phyloP scores from a whole-genome alignment of 306 rosid genomes.

The Hippophae gyantsensis region DNA sequence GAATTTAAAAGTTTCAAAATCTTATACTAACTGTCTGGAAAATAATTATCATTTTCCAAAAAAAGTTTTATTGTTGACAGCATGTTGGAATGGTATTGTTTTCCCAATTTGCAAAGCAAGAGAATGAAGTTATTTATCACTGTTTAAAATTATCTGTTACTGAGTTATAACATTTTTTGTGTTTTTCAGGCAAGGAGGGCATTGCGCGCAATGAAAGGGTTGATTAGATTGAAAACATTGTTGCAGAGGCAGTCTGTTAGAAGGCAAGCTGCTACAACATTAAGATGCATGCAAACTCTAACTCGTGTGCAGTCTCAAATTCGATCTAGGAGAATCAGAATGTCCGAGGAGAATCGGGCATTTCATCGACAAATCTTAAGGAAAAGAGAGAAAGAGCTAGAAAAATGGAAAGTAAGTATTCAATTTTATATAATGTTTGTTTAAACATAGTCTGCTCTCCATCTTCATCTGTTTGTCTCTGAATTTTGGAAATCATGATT shows the following conservation, averaged over 20 bases:
- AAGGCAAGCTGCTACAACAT: constrained; percentile 67
- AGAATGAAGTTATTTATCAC: background rate
- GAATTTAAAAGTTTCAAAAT: no score
- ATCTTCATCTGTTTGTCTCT: no score
- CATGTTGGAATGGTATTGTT: constrained; percentile 3
- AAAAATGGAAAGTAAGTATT: constrained; percentile 28
- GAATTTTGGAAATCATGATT: no score
- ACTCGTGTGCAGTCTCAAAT: constrained; percentile 70
- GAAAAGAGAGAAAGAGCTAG: constrained; percentile 57
- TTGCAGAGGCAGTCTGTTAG: constrained; percentile 68
- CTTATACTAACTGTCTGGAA: no score
- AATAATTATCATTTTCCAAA: no score
- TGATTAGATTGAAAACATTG: constrained; percentile 70
- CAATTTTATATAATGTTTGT: no score
- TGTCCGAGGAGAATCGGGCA: constrained; percentile 81
- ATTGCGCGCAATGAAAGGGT: constrained; percentile 61
- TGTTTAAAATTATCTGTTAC: background rate
- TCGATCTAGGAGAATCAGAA: constrained; percentile 58
- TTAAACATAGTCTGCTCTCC: no score
- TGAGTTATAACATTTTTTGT: background rate
- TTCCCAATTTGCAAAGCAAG: constrained; percentile 6
- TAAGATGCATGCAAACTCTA: constrained; percentile 88
- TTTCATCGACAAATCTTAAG: constrained; percentile 56
- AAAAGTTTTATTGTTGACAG: background rate
- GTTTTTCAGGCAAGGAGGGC: constrained; percentile 61